A percentile compares a stretch with the other conserved stretches of the same genome.
Conservation (phyloP, 805 yeast genomes). For the Wickerhamomyces sydowiorum region DNA sequence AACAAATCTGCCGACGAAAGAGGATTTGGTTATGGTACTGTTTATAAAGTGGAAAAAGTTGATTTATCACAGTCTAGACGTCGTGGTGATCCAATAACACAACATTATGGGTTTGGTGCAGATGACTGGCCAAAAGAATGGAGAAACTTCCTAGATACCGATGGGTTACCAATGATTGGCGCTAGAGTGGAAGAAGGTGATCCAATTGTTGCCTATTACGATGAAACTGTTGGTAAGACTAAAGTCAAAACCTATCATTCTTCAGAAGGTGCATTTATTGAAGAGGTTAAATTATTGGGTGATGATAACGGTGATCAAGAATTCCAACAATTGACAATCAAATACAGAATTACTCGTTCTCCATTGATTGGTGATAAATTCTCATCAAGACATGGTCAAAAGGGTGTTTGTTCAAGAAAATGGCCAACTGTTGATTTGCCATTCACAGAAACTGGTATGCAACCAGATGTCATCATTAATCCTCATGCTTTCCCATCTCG, state of each 20-base stretch:
- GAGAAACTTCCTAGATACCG: constrained; percentile 83
- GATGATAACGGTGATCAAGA: constrained; percentile 73
- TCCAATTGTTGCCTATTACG: constrained; percentile 89
- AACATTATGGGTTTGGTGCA: constrained; percentile 89
- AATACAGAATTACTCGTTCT: constrained; percentile 83
- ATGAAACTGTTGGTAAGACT: constrained; percentile 86
- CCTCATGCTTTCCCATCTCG: constrained; percentile 99
- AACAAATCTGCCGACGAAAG: constrained; percentile 97
- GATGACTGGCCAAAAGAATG: constrained; percentile 92
- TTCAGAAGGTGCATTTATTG: constrained; percentile 89
- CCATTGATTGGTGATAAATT: constrained; percentile 97
- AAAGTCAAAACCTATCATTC: constrained; percentile 91
- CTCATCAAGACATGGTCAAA: constrained; percentile 96
- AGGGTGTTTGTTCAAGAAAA: constrained; percentile 96
- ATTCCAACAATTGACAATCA: constrained; percentile 79
- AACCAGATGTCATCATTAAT: constrained; percentile 95
- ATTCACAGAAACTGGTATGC: constrained; percentile 91
- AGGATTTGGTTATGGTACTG: constrained; percentile 97
- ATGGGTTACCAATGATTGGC: constrained; percentile 91
- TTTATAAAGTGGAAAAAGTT: constrained; percentile 89
- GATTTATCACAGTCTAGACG: constrained; percentile 74
- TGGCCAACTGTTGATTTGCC: constrained; percentile 99
- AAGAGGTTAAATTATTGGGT: constrained; percentile 88
- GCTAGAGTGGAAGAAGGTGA: constrained; percentile 89
- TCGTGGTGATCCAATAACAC: constrained; percentile 91